A percentile compares a stretch with the other conserved stretches of the same genome.
Evolutionary conservation across 116 monocot species (phyloP).

Genomic region (Papilionanthe hybrid): DNA sequence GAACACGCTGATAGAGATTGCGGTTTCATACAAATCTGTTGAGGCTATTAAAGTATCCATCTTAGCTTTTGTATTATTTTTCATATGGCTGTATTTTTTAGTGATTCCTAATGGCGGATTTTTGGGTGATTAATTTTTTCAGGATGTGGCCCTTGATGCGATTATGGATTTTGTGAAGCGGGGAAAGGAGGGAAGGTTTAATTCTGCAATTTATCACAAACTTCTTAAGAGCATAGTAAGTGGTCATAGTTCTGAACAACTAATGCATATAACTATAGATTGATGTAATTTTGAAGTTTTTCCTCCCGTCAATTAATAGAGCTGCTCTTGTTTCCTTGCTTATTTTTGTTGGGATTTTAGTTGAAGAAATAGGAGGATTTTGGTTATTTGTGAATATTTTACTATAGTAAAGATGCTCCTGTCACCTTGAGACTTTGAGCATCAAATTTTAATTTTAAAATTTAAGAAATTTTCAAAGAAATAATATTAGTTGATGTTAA

Average conservation of each 20-base stretch:
- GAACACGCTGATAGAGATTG: constrained; percentile 40
- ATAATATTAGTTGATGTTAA: too few relatives aligned
- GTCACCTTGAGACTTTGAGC: too few relatives aligned
- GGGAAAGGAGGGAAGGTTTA: constrained; percentile 62
- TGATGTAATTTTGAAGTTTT: too few relatives aligned
- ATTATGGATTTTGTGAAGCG: constrained; percentile 89
- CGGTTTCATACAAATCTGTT: constrained; percentile 24
- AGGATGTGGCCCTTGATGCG: constrained; percentile 82
- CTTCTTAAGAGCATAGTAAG: constrained; percentile 64
- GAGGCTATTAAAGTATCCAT: constrained; percentile 45
- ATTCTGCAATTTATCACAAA: constrained; percentile 67
- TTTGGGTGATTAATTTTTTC: background rate
- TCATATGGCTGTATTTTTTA: background rate
- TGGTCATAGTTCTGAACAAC: background rate
- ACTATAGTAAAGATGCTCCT: too few relatives aligned
- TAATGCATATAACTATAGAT: background rate
- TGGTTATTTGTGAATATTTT: too few relatives aligned
- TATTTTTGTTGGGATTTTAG: too few relatives aligned
- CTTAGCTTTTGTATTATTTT: background rate
- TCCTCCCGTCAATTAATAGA: too few relatives aligned
- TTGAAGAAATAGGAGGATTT: too few relatives aligned
- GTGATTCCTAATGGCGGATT: background rate
- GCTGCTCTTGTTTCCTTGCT: too few relatives aligned
- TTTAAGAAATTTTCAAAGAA: too few relatives aligned
- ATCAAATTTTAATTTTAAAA: too few relatives aligned